These are phyloP conservation scores for Turnera subulata DNA, from an alignment of 345 rosid genomes.

Conservation along the genomic window DNA sequence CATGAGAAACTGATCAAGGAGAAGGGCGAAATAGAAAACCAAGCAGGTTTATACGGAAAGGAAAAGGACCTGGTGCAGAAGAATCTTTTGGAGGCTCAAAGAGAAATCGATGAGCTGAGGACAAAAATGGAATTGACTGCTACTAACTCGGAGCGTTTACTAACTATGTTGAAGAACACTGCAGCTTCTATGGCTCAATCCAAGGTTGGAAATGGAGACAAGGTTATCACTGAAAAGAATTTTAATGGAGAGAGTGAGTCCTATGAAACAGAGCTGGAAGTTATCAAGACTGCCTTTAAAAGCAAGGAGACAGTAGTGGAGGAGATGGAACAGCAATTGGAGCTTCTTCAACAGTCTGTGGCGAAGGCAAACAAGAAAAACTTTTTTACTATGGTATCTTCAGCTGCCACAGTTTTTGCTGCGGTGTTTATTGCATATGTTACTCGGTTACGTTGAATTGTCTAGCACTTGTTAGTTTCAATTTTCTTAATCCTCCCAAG, in stretches of 20 bases:
- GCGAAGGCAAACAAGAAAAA: slow-evolving; percentile 48
- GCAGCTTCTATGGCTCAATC: slow-evolving; percentile 38
- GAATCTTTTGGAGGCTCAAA: slow-evolving; percentile 37
- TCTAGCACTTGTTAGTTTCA: too few relatives aligned
- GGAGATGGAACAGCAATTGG: slow-evolving; percentile 57
- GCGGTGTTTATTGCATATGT: slow-evolving; percentile 61
- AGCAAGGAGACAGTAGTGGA: slow-evolving; percentile 43
- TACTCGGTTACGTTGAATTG: slow-evolving; percentile 41
- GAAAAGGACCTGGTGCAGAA: slow-evolving; percentile 43
- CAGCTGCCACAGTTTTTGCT: slow-evolving; percentile 58
- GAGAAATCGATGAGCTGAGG: slow-evolving; percentile 29
- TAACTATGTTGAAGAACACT: slow-evolving; percentile 48
- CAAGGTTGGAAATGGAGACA: slow-evolving; percentile 19
- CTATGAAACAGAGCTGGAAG: slow-evolving; percentile 39
- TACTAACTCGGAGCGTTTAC: slow-evolving; percentile 31
- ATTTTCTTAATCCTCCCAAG: too few relatives aligned
- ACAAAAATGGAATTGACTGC: slow-evolving; percentile 34
- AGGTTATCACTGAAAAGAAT: slow-evolving; percentile 13
- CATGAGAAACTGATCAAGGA: slow-evolving; percentile 23
- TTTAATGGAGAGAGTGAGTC: slow-evolving; percentile 33
- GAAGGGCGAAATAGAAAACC: slow-evolving; percentile 33
- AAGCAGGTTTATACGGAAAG: slow-evolving; percentile 21
- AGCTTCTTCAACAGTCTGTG: slow-evolving; percentile 40
- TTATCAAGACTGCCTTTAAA: slow-evolving; percentile 49
- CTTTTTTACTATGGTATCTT: slow-evolving; percentile 61